phyloP scores from a whole-genome alignment of 202 grass and related monocot species.

The Carex arenaria region DNA sequence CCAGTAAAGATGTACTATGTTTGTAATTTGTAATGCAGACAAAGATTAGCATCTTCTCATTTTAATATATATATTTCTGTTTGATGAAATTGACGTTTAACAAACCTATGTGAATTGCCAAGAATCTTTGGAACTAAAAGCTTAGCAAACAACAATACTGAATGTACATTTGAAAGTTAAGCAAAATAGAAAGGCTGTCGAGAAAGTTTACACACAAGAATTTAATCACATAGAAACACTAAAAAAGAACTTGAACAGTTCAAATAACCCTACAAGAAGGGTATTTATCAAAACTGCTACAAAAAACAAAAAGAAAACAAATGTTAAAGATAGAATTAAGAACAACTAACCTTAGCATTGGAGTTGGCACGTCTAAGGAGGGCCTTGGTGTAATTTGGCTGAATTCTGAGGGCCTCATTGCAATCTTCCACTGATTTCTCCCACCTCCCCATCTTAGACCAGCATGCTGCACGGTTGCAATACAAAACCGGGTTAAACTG shows the following conservation, averaged over 20 bases:
- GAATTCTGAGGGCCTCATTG: slow-evolving; percentile 80
- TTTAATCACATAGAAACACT: not conserved
- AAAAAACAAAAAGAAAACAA: not conserved
- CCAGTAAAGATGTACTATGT: no score
- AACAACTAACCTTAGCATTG: slow-evolving; percentile 64
- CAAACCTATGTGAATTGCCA: not conserved
- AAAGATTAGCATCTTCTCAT: not conserved
- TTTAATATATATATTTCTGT: not conserved
- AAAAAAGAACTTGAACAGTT: not conserved
- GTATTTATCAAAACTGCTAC: not conserved
- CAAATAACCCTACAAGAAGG: not conserved
- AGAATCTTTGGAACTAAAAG: not conserved
- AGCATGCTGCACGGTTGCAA: slow-evolving; percentile 95
- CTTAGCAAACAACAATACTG: not conserved
- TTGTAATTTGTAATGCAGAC: not conserved
- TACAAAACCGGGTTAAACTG: slow-evolving; percentile 77
- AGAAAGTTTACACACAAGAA: not conserved
- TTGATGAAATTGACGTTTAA: not conserved
- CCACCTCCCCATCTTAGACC: slow-evolving; percentile 78
- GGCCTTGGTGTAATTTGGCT: slow-evolving; percentile 89
- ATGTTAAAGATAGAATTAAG: not conserved
- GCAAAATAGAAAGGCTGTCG: not conserved
- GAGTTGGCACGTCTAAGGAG: slow-evolving; percentile 82
- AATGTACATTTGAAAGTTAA: not conserved
- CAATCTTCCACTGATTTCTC: slow-evolving; percentile 83